These are phyloP conservation scores for Bacidia rubella DNA, from an alignment of 495 filamentous ascomycete species.

Conservation along the genomic window DNA sequence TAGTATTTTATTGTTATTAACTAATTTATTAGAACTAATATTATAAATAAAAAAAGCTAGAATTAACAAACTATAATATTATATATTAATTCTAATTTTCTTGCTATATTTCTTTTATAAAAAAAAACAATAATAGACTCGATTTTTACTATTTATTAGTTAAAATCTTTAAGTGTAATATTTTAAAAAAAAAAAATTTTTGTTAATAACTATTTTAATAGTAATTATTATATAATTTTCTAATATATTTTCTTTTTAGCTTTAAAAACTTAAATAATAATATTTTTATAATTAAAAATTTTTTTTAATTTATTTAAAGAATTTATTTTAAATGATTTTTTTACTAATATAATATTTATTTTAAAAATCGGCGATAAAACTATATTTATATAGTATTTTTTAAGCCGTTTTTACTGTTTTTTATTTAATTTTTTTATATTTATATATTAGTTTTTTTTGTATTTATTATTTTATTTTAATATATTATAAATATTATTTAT, in stretches of 20 bases:
- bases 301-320: not conserved
- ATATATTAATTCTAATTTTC: too few relatives aligned
- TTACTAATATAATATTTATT: slow-evolving; percentile 2
- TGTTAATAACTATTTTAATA: not conserved
- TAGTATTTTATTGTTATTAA: not conserved
- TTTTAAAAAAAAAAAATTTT: not conserved
- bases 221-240: slow-evolving; percentile 1
- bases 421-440: not conserved
- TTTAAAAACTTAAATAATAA: slow-evolving; percentile 1
- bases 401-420: not conserved
- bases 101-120: too few relatives aligned
- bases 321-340: not conserved
- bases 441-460: not conserved
- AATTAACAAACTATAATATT: not conserved
- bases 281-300: not conserved
- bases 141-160: not conserved
- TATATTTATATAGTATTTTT: not conserved
- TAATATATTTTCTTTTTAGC: not conserved
- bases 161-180: not conserved
- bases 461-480: not conserved
- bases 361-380: not conserved
- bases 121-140: not conserved
- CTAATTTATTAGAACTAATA: not conserved
- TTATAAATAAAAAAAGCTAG: not conserved
- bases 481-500: slow-evolving; percentile 1